Evolutionary conservation across 495 filamentous ascomycete genomes (phyloP), one percentile per base, ranked within the genome.

Genomic region (Trichoderma asperelloides): DNA sequence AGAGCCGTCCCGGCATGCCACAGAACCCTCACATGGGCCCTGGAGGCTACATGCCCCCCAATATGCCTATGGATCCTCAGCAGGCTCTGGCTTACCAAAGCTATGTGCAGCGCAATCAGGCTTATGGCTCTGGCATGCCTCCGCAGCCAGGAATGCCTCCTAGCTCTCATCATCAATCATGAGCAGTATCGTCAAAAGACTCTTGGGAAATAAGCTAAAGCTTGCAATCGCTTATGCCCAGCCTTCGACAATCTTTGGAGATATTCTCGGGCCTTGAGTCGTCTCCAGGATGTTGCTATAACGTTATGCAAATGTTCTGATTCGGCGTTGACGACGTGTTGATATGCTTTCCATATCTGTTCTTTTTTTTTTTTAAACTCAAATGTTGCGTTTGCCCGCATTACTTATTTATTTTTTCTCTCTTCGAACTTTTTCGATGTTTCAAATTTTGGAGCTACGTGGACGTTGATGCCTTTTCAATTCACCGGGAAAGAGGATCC

Each of bases 81-180:
- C 82, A 85, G 68, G 83, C 83, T 1, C 76, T 87, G 68, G 86
- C 86, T 28, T 89, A 89, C 71, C 79, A 83, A 71, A 84, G 80
- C 68, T 88, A 88, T 71, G 80, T 88, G 65, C 81, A 80, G 65
- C 82, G 83, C 68, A 78, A 81, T 72, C 75, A 80, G 64, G 72
- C 78, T 27, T 73, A 71, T 40, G 79, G 80, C 27, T 86, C 85
- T 71, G 76, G 74, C 4, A 79, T 86, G 79, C 81, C 82, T 33
- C 77, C 78, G 15, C 83, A 83, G 69, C 73, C 80, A 18, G 76
- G 83, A 67, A 81, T 87, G 73, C 78, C 82, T 64, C 82, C 84
- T 71, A 82, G 85, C 73, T 75, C 81, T 64, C 79, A 82, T 9
- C 83, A 85, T 71, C 80, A 83, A 76, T 78, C 80, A 75, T 83